These are phyloP conservation scores for Grosmannia penicillata DNA, from an alignment of 2,329 filamentous ascomycete genomes.

Conservation along the genomic window DNA sequence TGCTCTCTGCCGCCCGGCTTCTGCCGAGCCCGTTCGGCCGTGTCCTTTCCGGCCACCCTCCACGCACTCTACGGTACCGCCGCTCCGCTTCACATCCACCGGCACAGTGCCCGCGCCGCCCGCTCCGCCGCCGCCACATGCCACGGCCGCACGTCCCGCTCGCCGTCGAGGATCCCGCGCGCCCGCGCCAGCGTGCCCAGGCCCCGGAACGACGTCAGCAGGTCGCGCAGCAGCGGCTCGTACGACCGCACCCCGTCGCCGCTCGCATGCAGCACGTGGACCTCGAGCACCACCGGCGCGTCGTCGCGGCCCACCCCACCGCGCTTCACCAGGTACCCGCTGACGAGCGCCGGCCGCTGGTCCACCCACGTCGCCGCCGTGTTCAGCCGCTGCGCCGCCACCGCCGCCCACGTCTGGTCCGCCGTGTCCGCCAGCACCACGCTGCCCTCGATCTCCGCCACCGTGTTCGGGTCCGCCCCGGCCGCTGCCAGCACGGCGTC, in stretches of 20 bases:
- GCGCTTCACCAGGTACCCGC: constrained; percentile 52
- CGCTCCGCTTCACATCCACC: constrained; percentile 37
- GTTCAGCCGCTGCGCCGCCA: constrained; percentile 51
- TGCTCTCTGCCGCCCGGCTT: no score
- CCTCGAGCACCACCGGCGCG: constrained; percentile 44
- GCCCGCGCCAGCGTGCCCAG: constrained; percentile 55
- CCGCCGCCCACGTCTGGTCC: constrained; percentile 63
- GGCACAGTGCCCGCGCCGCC: constrained; percentile 49
- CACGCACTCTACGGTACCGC: no score
- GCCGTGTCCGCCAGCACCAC: constrained; percentile 56
- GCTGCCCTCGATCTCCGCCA: constrained; percentile 33
- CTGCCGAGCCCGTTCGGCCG: background rate
- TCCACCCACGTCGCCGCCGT: constrained; percentile 42
- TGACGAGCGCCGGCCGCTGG: constrained; percentile 41
- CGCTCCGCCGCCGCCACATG: constrained; percentile 61
- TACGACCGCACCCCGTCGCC: constrained; percentile 32
- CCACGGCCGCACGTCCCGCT: constrained; percentile 56
- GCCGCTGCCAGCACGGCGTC: constrained; percentile 5
- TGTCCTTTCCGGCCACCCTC: background rate
- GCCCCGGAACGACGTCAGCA: constrained; percentile 53
- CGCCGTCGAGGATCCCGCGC: constrained; percentile 44
- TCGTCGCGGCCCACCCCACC: constrained; percentile 41
- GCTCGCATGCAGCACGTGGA: constrained; percentile 47
- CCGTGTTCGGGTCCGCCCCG: constrained; percentile 19
- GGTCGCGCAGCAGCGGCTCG: constrained; percentile 55